Evolutionary conservation across 495 filamentous ascomycete genomes (phyloP), one percentile per base, ranked within the genome.

Genomic region (Astrothelium subdiscretum): DNA sequence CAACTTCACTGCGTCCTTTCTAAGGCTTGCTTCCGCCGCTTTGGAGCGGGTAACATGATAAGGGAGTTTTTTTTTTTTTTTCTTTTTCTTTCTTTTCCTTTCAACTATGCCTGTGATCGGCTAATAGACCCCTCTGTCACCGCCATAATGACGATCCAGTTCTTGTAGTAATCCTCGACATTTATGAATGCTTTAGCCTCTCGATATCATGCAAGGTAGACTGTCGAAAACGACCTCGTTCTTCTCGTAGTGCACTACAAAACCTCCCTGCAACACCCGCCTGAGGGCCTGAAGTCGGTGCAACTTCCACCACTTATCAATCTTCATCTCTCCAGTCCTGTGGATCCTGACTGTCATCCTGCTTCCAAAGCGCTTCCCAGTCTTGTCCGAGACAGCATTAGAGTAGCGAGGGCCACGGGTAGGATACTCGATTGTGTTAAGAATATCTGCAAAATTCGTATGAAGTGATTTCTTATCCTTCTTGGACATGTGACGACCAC

Each of bases 301-400:
- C 65, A 92, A 80, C 67, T 96, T 92, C 81, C 89, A 94, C 92
- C 92, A 97, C 42, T 82, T 85, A 68, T 97, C 89, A 60, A 97
- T 91, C 62, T 81, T 80, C 79, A 96, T 84, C 42, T 84, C 78
- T 5, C 87, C 84, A 62, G 83, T 81, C 29, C 82, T 80, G 62
- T 89, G 83, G 35, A 96, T 83, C 62, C 85, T 83, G 38, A 96
- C 82, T 15, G 81, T 88, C 73, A 94, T 77, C 24, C 90, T 82
- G 65, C 85, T 89, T 22, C 92, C 92, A 67, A 89, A 90, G 61
- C 86, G 83, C 22, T 79, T 78, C 43, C 87, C 86, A 0, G 83
- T 87, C 29, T 88, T 84, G n/a, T 87, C 79, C 63, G 87, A 80
- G 60, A 90, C 80, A 38, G 89, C 88, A 22, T 80, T 86, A 66